Conservation (phyloP, 1,139 yeast species). For the Debaryomyces fabryi region DNA sequence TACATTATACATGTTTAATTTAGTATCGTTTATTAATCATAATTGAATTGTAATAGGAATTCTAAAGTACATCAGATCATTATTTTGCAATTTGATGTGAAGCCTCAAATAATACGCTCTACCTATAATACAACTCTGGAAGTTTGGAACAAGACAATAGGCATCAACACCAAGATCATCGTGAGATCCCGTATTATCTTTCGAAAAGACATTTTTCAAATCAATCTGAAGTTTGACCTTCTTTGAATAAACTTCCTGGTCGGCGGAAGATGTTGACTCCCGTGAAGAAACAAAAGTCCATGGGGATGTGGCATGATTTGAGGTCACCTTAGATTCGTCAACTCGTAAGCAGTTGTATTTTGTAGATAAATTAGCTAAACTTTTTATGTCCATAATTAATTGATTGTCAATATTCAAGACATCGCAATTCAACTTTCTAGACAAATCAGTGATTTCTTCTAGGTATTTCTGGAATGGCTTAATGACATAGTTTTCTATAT, state of each 20-base stretch:
- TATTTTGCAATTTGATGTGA: slow-evolving; percentile 30
- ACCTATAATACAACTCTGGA: slow-evolving; percentile 39
- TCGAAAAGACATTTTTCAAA: slow-evolving; percentile 18
- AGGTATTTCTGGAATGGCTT: slow-evolving; percentile 38
- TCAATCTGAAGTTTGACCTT: slow-evolving; percentile 27
- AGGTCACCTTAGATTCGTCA: slow-evolving; percentile 15
- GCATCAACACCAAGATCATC: slow-evolving; percentile 17
- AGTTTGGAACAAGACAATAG: slow-evolving; percentile 41
- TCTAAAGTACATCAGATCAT: slow-evolving; percentile 30
- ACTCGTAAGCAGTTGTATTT: slow-evolving; percentile 28
- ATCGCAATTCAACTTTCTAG: slow-evolving; percentile 28
- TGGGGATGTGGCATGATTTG: neutral
- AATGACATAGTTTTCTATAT: slow-evolving; percentile 35
- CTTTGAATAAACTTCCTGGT: slow-evolving; percentile 22
- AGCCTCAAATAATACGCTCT: slow-evolving; percentile 38
- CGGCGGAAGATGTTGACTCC: slow-evolving; percentile 1
- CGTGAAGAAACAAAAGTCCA: slow-evolving; percentile 3
- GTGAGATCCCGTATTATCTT: slow-evolving; percentile 9
- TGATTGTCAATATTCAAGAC: slow-evolving; percentile 29
- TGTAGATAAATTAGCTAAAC: slow-evolving; percentile 35
- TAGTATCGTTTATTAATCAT: slow-evolving; percentile 1
- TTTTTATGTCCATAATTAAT: slow-evolving; percentile 33
- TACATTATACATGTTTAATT: neutral
- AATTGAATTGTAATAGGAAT: slow-evolving; percentile 34
- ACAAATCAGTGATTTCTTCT: slow-evolving; percentile 28